These are phyloP conservation scores for Colletotrichum sp. DNA, from an alignment of 2,329 filamentous ascomycete genomes.

Conservation along the genomic window DNA sequence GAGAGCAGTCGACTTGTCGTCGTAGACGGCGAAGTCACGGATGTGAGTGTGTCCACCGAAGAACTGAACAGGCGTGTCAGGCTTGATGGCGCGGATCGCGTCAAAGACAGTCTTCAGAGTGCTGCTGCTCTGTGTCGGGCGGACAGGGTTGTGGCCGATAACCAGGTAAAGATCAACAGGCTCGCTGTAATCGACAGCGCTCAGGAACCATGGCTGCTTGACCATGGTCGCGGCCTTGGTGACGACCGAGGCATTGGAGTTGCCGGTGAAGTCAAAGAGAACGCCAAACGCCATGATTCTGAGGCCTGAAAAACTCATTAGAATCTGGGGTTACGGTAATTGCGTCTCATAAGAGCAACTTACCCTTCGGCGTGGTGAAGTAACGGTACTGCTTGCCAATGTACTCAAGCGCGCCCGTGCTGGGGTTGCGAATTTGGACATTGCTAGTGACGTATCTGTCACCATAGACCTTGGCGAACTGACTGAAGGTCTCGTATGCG, in stretches of 20 bases:
- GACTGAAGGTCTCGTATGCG: constrained; percentile 64
- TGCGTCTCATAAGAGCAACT: neutral
- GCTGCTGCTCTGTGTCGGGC: constrained; percentile 46
- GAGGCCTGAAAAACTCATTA: constrained; percentile 25
- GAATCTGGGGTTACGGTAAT: accelerated
- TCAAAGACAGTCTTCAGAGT: constrained; percentile 54
- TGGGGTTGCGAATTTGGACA: constrained; percentile 45
- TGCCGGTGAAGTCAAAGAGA: constrained; percentile 54
- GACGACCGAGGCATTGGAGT: constrained; percentile 66
- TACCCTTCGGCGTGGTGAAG: constrained; percentile 44
- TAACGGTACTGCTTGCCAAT: constrained; percentile 49
- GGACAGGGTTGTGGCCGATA: constrained; percentile 67
- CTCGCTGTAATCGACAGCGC: constrained; percentile 56
- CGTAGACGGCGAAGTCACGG: constrained; percentile 69
- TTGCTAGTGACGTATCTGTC: constrained; percentile 52
- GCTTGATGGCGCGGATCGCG: constrained; percentile 61
- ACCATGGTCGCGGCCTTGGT: constrained; percentile 57
- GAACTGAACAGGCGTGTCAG: constrained; percentile 65
- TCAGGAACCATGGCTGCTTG: constrained; percentile 65
- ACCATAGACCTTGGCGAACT: constrained; percentile 62
- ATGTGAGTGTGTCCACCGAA: constrained; percentile 71
- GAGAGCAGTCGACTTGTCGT: constrained; percentile 64
- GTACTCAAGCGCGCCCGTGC: constrained; percentile 44
- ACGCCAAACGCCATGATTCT: constrained; percentile 51
- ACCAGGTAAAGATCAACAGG: constrained; percentile 69